Percentiles rank a stretch among this genome's conserved stretches.
Conservation (phyloP, 2,329 filamentous ascomycete species). For the Penicillium sp. region DNA sequence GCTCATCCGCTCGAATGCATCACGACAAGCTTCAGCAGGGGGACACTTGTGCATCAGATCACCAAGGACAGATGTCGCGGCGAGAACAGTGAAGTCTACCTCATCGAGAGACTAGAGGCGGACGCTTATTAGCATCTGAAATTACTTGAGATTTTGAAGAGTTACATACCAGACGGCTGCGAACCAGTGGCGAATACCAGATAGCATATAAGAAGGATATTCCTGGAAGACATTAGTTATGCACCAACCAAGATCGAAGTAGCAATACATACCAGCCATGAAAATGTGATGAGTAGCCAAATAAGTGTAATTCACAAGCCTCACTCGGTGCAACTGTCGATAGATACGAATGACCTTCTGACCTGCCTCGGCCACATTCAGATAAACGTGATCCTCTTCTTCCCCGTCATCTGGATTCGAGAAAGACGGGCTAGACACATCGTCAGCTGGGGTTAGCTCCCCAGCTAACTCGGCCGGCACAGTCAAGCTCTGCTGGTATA, state of each 20-base stretch:
- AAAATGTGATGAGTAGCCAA: constrained; percentile 94
- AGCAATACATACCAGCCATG: constrained; percentile 72
- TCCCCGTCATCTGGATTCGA: constrained; percentile 48
- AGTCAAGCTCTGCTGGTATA: constrained; percentile 86
- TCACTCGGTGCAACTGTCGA: constrained; percentile 80
- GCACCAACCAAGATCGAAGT: not conserved
- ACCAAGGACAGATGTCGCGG: constrained; percentile 86
- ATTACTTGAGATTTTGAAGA: not conserved
- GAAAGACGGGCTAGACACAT: constrained; percentile 57
- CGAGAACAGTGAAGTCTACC: constrained; percentile 94
- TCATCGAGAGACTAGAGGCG: constrained; percentile 72
- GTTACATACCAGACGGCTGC: constrained; percentile 75
- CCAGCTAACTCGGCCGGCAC: constrained; percentile 81
- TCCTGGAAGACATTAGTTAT: constrained; percentile 41
- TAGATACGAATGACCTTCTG: constrained; percentile 91
- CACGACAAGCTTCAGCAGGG: constrained; percentile 88
- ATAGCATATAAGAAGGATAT: constrained; percentile 96
- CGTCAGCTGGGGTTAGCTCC: constrained; percentile 64
- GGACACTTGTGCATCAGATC: constrained; percentile 94
- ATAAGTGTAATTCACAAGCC: constrained; percentile 94
- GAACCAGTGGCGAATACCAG: constrained; percentile 89
- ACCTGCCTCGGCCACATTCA: constrained; percentile 92
- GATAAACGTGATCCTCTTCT: constrained; percentile 86
- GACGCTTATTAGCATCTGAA: constrained; percentile 9
- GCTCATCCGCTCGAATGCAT: constrained; percentile 92